Conservation (phyloP, 495 filamentous ascomycete species). For the Lineolata rhizophorae region DNA sequence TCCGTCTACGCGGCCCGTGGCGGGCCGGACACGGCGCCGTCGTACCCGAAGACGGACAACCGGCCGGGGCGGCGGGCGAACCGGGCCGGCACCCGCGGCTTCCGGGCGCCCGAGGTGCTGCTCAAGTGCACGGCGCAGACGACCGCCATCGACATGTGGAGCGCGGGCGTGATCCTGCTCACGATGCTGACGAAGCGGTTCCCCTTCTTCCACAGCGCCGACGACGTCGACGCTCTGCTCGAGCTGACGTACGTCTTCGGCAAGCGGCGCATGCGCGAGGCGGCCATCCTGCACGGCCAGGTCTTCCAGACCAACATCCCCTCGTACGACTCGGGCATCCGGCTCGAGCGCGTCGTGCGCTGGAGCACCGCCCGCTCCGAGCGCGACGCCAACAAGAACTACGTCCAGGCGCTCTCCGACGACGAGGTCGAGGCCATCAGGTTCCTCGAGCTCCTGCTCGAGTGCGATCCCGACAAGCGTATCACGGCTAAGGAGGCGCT, state of each 20-base stretch:
- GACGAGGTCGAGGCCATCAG: constrained; percentile 43
- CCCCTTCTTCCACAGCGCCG: constrained; percentile 93
- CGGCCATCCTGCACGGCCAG: constrained; percentile 64
- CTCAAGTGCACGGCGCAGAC: constrained; percentile 95
- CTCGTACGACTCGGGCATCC: constrained; percentile 66
- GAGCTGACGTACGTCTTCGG: constrained; percentile 94
- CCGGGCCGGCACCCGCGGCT: constrained; percentile 86
- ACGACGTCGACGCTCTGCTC: constrained; percentile 91
- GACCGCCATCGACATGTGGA: constrained; percentile 87
- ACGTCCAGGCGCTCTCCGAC: constrained; percentile 22
- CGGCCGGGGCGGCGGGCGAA: constrained; percentile 80
- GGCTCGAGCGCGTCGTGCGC: constrained; percentile 75
- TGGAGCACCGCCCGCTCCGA: constrained; percentile 55
- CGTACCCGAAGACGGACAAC: constrained; percentile 53
- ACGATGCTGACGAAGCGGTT: constrained; percentile 80
- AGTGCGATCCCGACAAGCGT: constrained; percentile 46
- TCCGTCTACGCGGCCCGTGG: constrained; percentile 15
- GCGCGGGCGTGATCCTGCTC: constrained; percentile 77
- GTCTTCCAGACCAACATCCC: constrained; percentile 82
- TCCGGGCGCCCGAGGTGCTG: constrained; percentile 87
- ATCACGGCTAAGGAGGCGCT: constrained; percentile 53
- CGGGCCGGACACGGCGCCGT: constrained; percentile 20
- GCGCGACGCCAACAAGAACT: constrained; percentile 19
- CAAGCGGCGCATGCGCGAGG: constrained; percentile 53
- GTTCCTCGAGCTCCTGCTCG: constrained; percentile 46